A percentile compares a stretch with the other conserved stretches of the same genome.
Conservation (phyloP, 768 basidiomycete species). For the Amanita pallidorosea region DNA sequence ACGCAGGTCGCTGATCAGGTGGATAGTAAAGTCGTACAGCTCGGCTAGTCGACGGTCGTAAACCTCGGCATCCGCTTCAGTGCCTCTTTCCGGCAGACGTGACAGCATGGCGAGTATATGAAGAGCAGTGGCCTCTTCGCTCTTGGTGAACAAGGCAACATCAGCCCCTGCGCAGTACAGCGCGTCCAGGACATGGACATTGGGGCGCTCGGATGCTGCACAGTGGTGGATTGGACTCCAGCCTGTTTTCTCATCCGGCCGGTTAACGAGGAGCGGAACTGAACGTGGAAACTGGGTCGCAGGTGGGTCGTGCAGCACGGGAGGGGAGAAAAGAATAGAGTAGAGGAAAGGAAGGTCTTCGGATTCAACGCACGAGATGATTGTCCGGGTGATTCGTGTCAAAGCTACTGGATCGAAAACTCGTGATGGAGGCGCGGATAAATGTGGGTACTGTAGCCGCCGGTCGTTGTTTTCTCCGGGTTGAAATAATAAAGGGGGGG, state of each 20-base stretch:
- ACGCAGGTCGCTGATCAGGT: slow-evolving; percentile 59
- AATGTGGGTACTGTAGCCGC: neutral
- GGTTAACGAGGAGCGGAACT: slow-evolving; percentile 52
- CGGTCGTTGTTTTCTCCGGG: neutral
- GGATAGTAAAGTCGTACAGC: slow-evolving; percentile 49
- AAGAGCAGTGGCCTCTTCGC: slow-evolving; percentile 55
- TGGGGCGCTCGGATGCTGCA: slow-evolving; percentile 42
- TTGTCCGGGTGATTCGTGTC: slow-evolving; percentile 32
- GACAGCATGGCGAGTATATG: slow-evolving; percentile 48
- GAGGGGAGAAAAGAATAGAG: slow-evolving; percentile 42
- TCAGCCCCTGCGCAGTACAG: slow-evolving; percentile 73
- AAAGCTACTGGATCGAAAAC: slow-evolving; percentile 31
- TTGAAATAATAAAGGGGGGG: neutral
- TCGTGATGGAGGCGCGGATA: slow-evolving; percentile 21
- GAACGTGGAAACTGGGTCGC: slow-evolving; percentile 32
- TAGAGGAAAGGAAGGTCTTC: slow-evolving; percentile 40
- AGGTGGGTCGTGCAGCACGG: slow-evolving; percentile 26
- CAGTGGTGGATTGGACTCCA: slow-evolving; percentile 72
- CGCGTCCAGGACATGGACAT: slow-evolving; percentile 52
- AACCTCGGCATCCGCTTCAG: slow-evolving; percentile 12
- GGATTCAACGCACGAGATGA: slow-evolving; percentile 44
- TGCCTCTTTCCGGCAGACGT: slow-evolving; percentile 13
- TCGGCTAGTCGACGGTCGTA: slow-evolving; percentile 22
- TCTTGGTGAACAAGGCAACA: slow-evolving; percentile 52
- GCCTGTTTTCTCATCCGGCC: slow-evolving; percentile 46